phyloP scores from a whole-genome alignment of 2,329 filamentous ascomycete genomes.

The Aspergillus sp. region DNA sequence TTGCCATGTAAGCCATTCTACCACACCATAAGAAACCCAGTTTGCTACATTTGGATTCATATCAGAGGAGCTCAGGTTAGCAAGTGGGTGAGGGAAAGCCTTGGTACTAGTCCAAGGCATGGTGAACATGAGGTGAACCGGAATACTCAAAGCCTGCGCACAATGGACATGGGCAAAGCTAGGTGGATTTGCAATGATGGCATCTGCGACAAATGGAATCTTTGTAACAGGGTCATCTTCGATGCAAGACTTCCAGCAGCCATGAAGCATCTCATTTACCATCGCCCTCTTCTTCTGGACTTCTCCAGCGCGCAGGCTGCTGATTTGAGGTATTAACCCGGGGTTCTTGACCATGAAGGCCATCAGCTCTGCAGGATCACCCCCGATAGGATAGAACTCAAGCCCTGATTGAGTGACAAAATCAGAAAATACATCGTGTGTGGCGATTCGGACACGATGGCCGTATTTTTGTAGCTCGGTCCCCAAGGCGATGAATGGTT shows the following conservation, averaged over 20 bases:
- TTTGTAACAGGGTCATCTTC: constrained; percentile 30
- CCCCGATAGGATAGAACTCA: constrained; percentile 61
- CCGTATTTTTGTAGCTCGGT: constrained; percentile 52
- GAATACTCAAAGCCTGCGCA: constrained; percentile 52
- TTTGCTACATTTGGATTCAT: constrained; percentile 42
- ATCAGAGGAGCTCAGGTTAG: constrained; percentile 45
- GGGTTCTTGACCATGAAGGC: constrained; percentile 55
- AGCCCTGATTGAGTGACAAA: constrained; percentile 57
- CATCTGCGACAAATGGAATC: constrained; percentile 55
- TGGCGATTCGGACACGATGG: constrained; percentile 60
- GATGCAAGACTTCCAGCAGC: constrained; percentile 45
- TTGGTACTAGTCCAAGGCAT: constrained; percentile 54
- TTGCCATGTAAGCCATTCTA: constrained; percentile 55
- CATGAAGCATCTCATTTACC: constrained; percentile 42
- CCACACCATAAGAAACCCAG: constrained; percentile 50
- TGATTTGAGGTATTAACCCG: constrained; percentile 43
- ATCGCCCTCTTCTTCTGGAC: constrained; percentile 33
- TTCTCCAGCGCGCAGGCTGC: constrained; percentile 39
- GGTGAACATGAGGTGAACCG: constrained; percentile 55
- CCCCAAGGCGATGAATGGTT: constrained; percentile 61
- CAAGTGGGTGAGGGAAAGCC: constrained; percentile 53
- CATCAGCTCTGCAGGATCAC: constrained; percentile 57
- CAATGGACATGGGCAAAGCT: constrained; percentile 57
- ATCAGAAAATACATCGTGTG: constrained; percentile 56
- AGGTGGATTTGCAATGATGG: constrained; percentile 58